Conservation (phyloP, 2,329 filamentous ascomycete species). For the Clarireedia paspali region DNA sequence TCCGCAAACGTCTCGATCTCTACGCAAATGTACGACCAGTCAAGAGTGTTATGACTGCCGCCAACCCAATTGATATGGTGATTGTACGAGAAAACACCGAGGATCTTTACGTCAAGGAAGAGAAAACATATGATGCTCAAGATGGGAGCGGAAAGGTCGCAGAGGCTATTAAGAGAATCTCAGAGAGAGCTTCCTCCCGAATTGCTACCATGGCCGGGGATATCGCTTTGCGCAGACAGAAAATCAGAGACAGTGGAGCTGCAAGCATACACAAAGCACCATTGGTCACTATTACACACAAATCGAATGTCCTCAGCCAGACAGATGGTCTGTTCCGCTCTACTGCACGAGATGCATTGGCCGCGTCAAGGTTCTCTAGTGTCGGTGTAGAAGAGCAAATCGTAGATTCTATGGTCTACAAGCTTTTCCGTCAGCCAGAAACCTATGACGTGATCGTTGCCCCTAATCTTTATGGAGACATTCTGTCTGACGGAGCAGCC, state of each 20-base stretch:
- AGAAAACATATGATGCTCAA: conserved; percentile 69
- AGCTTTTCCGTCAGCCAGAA: conserved; percentile 92
- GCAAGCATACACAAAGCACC: conserved; percentile 58
- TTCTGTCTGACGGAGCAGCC: conserved; percentile 89
- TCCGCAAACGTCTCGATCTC: conserved; percentile 89
- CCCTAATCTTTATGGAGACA: conserved; percentile 95
- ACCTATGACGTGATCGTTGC: conserved; percentile 98
- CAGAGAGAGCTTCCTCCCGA: conserved; percentile 71
- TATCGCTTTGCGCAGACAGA: conserved; percentile 81
- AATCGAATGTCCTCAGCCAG: conserved; percentile 93
- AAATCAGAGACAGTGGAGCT: conserved; percentile 56
- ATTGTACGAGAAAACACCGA: conserved; percentile 99
- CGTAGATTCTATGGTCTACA: conserved; percentile 99
- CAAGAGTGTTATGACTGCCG: conserved; percentile 65
- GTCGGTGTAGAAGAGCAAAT: conserved; percentile 90
- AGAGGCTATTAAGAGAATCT: conserved; percentile 96
- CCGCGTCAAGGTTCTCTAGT: conserved; percentile 52
- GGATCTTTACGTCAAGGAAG: conserved; percentile 87
- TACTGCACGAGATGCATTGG: conserved; percentile 66
- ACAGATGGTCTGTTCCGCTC: conserved; percentile 93
- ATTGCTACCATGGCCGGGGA: conserved; percentile 93
- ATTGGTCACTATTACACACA: conserved; percentile 94
- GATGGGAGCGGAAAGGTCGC: conserved; percentile 72
- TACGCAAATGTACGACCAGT: conserved; percentile 98
- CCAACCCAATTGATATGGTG: conserved; percentile 71